Conservation (phyloP, 768 basidiomycete genomes). For the Collybiopsis confluens region DNA sequence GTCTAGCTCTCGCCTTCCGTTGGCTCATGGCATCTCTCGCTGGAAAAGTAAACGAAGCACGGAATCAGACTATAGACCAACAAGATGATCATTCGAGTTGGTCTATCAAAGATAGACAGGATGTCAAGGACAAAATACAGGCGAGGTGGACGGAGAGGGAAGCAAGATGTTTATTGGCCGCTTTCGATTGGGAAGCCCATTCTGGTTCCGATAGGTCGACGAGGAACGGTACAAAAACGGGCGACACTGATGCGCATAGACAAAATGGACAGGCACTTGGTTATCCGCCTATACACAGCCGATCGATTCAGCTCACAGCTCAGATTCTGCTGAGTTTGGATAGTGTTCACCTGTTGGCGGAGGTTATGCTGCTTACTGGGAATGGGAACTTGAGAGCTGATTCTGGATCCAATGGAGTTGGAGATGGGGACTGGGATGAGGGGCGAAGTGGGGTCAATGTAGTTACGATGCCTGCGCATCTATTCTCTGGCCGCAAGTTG, state of each 20-base stretch:
- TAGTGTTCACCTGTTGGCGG: conserved; percentile 53
- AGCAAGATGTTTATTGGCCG: conserved; percentile 52
- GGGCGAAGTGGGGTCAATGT: too few species aligned
- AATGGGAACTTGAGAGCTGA: too few species aligned
- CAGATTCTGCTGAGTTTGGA: conserved; percentile 60
- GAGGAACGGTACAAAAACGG: not conserved
- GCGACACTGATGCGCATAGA: conserved; percentile 11
- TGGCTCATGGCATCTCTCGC: conserved; percentile 22
- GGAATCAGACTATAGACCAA: too few species aligned
- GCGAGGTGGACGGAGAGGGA: conserved; percentile 71
- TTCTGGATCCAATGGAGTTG: too few species aligned
- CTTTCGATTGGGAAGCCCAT: conserved; percentile 30
- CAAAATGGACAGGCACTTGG: not conserved
- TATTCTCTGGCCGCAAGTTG: conserved; percentile 57
- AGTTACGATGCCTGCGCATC: conserved; percentile 41
- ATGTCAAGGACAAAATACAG: conserved; percentile 53
- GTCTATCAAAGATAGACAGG: conserved; percentile 42
- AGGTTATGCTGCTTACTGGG: conserved; percentile 51
- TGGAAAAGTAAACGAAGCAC: conserved; percentile 28
- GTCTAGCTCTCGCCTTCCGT: too few species aligned
- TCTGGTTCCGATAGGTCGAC: not conserved
- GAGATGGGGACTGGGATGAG: too few species aligned
- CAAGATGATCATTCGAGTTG: conserved; percentile 43
- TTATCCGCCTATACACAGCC: conserved; percentile 42
- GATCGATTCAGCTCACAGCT: conserved; percentile 65